A percentile compares a stretch with the other conserved stretches of the same genome.
Evolutionary conservation across 2,329 filamentous ascomycete species (phyloP).

Genomic region (Aspergillus jensenii): DNA sequence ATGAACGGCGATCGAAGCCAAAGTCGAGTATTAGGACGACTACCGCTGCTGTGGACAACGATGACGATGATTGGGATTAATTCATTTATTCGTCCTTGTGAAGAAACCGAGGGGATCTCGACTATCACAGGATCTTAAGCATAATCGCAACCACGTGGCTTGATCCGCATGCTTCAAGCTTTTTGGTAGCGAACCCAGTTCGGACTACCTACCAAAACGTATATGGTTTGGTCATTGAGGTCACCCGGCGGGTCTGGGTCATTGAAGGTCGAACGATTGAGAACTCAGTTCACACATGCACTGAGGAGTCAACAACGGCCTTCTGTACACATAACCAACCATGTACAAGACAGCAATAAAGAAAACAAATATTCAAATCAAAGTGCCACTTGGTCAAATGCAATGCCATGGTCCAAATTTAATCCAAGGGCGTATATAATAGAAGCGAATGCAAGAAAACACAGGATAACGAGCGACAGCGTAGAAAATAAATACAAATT

Average conservation of each 20-base stretch:
- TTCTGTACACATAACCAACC: neutral
- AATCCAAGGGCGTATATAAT: neutral
- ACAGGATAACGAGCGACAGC: neutral
- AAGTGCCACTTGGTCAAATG: neutral
- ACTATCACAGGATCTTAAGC: neutral
- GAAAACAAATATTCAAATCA: neutral
- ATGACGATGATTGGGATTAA: conserved; percentile 60
- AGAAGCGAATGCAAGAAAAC: neutral
- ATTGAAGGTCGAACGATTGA: neutral
- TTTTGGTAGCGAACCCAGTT: neutral
- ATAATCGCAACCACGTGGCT: neutral
- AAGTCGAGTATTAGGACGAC: conserved; percentile 53
- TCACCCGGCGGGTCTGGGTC: neutral
- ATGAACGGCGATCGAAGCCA: conserved; percentile 54
- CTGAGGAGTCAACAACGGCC: neutral
- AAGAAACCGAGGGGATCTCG: neutral
- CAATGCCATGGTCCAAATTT: neutral
- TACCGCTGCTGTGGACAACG: conserved; percentile 41
- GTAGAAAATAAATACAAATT: neutral
- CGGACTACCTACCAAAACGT: neutral
- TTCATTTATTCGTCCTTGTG: neutral
- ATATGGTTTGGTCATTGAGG: neutral
- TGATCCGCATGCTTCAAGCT: neutral
- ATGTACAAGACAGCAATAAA: neutral
- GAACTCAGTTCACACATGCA: neutral